Base-by-base conservation (phyloP, 2,329 filamentous ascomycete genomes). In the Aspergillus pseudonomiae region DNA sequence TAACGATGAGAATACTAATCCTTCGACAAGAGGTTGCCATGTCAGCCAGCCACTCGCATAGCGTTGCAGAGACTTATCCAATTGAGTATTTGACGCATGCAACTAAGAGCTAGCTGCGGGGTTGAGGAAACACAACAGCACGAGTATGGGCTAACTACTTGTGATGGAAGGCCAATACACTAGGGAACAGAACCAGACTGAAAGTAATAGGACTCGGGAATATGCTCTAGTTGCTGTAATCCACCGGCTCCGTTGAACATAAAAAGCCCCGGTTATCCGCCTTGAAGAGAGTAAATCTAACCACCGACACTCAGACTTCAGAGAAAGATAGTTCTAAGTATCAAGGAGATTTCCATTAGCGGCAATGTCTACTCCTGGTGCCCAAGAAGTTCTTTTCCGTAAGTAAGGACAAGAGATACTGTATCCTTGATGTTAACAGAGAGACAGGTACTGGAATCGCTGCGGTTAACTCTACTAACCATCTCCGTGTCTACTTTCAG, bases 401-500 rank as follows among this genome's bases (percentile, higher is more conserved):
- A n/a, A 53, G 50, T 5, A n/a, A 53, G 4, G 26, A 19, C 11
- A 34, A 19, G 45, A 12, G 19, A 26, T 28, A 19, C 30, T 1
- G 11, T 0, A 3, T 4, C 26, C n/a, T 53, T 6, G 24, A 28
- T 7, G 16, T 34, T 59, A 26, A 59, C 32, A 16, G 21, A 4
- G 28, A 32, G 28, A 39, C 36, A 61, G 53, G 59, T 11, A 56
- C 52, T 14, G 52, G 48, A n/a, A 56, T 61, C 30, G 59, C 59
- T 5, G 59, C 59, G 6, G 59, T 61, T 3, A 61, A 61, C 16
- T 41, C 36, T 1, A 56, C 21, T 41, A 32, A 21, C 52, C 50
- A 50, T 7, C 59, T 61, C 30, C 52, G 59, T 14, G 39, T 61
- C 7, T 61, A 61, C 53, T 56, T 50, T 12, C 59, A 61, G 36